Percentiles rank a stretch among this genome's conserved stretches.
These are phyloP conservation scores for Trapa bicornis DNA, from an alignment of 345 rosid genomes.

Conservation along the genomic window DNA sequence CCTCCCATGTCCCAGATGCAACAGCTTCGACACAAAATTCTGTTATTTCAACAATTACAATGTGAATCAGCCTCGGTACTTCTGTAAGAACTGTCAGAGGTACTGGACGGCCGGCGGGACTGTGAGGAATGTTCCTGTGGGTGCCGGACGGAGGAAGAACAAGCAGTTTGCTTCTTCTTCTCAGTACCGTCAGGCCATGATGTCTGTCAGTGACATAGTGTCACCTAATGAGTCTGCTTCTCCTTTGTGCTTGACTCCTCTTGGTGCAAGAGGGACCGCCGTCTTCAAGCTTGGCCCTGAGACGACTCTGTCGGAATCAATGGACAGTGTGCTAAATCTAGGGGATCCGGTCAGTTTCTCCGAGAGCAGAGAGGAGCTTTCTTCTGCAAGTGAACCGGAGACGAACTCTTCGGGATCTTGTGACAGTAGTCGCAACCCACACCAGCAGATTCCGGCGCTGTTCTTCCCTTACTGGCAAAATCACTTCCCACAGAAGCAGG, in stretches of 20 bases:
- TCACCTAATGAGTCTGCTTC: conserved; percentile 21
- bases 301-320: conserved; percentile 42
- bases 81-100: conserved; percentile 77
- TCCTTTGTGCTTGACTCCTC: conserved; percentile 19
- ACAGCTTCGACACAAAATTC: conserved; percentile 64
- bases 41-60: conserved; percentile 75
- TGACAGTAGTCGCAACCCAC: conserved; percentile 12
- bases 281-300: conserved; percentile 51
- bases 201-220: conserved; percentile 30
- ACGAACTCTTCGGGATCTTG: conserved; percentile 13
- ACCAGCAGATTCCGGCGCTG: conserved; percentile 27
- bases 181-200: conserved; percentile 40
- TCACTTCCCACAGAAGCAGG: conserved; percentile 20
- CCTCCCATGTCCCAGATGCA: conserved; percentile 64
- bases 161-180: conserved; percentile 51
- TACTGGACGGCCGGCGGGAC: conserved; percentile 88
- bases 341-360: conserved; percentile 23
- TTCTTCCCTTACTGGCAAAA: conserved; percentile 33
- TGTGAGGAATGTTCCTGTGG: conserved; percentile 67
- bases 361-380: conserved; percentile 28
- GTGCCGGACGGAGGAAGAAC: conserved; percentile 66
- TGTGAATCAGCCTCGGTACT: conserved; percentile 74
- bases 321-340: conserved; percentile 40
- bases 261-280: conserved; percentile 28
- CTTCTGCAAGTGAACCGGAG: conserved; percentile 16